A percentile compares a stretch with the other conserved stretches of the same genome.
Conservation (phyloP, 371 early-diverging fungal genomes). For the Mortierella sp. region DNA sequence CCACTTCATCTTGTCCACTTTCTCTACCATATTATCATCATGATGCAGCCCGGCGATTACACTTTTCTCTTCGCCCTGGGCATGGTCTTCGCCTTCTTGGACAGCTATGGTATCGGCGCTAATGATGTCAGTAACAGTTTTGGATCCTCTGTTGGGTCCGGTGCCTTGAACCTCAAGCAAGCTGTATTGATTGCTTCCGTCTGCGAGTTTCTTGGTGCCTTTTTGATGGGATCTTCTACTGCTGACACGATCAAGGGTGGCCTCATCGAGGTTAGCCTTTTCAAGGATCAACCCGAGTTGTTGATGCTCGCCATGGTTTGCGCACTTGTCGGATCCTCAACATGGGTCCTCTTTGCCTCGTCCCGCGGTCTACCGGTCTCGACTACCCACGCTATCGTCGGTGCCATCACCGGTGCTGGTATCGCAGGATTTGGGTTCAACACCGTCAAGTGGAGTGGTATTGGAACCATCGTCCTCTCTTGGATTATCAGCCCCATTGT, state of each 20-base stretch:
- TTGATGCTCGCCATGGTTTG: slow-evolving; percentile 90
- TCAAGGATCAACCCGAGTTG: slow-evolving; percentile 71
- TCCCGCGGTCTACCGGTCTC: slow-evolving; percentile 67
- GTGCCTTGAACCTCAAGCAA: slow-evolving; percentile 77
- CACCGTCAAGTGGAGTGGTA: slow-evolving; percentile 80
- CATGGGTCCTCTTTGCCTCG: slow-evolving; percentile 83
- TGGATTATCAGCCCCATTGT: slow-evolving; percentile 82
- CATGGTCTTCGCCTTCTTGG: slow-evolving; percentile 72
- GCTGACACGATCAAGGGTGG: slow-evolving; percentile 83
- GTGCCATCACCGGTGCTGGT: slow-evolving; percentile 85
- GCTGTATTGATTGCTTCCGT: slow-evolving; percentile 82
- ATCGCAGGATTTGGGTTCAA: slow-evolving; percentile 76
- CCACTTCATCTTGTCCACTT: neutral
- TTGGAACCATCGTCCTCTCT: slow-evolving; percentile 77
- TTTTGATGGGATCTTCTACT: slow-evolving; percentile 81
- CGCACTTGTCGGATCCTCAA: slow-evolving; percentile 76
- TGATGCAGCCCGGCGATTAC: slow-evolving; percentile 69
- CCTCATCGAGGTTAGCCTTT: slow-evolving; percentile 67
- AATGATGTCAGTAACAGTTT: slow-evolving; percentile 93
- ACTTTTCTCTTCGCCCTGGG: slow-evolving; percentile 83
- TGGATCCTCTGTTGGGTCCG: slow-evolving; percentile 85
- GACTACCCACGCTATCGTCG: slow-evolving; percentile 77
- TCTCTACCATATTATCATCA: slow-evolving; percentile 3
- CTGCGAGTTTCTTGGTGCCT: slow-evolving; percentile 87
- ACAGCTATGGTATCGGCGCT: slow-evolving; percentile 83